Evolutionary conservation across 805 yeast species (phyloP), one percentile per base, ranked within the genome.

Genomic region (Nakazawaea wickerhamii): DNA sequence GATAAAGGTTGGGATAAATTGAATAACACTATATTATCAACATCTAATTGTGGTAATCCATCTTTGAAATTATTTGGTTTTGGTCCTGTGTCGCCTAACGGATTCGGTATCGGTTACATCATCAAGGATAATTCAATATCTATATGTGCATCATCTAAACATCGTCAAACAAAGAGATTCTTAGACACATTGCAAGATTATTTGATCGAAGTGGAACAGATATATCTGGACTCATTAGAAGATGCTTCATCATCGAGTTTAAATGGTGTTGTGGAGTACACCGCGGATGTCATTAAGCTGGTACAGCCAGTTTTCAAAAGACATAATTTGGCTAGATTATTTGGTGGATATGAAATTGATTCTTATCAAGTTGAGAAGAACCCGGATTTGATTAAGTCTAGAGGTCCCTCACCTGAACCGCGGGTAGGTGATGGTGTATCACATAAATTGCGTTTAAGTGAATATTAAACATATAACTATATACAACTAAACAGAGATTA

Each of bases 41-140:
- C 93, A 4, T 80, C 90, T 14, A 89, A 89, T 61, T 89, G 97
- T 65, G 96, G 96, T 30, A 89, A 89, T 58, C 95, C 95, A 5
- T 84, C 95, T 1, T 68, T 89, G 44, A 80, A 84, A 48, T 69
- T 83, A 38, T 89, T 89, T 66, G 97, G 97, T 0, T 89, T 89
- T 55, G 95, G 96, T 3, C 96, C 97, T 3, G 90, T 88, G 1
- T 71, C 84, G 11, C 83, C 88, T 37, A 90, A 86, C 55, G 97
- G 97, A 3, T 88, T 83, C 60, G 96, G 96, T n/a, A 74, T 89
- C 28, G 96, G 95, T 4, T 89, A 89, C 59, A 86, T 89, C 51
- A 83, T 89, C 51, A 88, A 90, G 59, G 77, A 70, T 33, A 85
- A 87, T 55, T 79, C 87, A 17, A 77, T 89, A 21, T 77, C 89